Evolutionary conservation across 768 basidiomycete genomes (phyloP).

Genomic region (Lactifluus subvellereus): DNA sequence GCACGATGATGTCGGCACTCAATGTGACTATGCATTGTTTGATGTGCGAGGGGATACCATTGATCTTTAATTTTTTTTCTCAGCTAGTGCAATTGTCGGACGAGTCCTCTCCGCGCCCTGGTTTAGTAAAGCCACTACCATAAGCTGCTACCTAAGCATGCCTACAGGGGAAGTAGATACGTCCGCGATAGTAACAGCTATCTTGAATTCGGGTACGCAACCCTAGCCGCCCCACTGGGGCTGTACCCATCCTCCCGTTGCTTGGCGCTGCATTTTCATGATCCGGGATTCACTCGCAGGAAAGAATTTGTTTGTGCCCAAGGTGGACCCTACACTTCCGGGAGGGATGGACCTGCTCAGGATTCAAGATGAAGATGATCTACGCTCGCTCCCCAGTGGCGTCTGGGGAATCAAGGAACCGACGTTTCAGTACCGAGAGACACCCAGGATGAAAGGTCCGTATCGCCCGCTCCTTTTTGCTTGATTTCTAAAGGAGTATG

Average conservation of each 20-base stretch:
- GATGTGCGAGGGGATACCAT: constrained; percentile 3
- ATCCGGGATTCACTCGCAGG: constrained; percentile 33
- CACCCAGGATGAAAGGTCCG: constrained; percentile 49
- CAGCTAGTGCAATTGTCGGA: constrained; percentile 44
- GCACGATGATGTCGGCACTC: constrained; percentile 43
- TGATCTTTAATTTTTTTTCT: neutral
- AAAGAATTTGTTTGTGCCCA: constrained; percentile 67
- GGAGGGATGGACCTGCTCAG: constrained; percentile 60
- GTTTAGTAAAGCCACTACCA: constrained; percentile 42
- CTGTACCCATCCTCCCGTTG: neutral
- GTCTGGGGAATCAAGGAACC: constrained; percentile 78
- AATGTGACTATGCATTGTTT: constrained; percentile 42
- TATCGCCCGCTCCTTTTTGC: constrained; percentile 1
- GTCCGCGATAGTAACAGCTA: constrained; percentile 40
- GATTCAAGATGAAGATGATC: constrained; percentile 54
- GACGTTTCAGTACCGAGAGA: constrained; percentile 37
- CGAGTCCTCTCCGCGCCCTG: constrained; percentile 46
- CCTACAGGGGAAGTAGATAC: constrained; percentile 66
- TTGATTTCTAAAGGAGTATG: neutral
- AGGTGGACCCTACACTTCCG: constrained; percentile 41
- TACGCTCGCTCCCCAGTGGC: constrained; percentile 50
- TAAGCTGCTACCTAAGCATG: constrained; percentile 82
- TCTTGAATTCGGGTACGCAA: constrained; percentile 50
- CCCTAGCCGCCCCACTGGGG: neutral
- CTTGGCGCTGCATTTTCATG: neutral